phyloP scores from a whole-genome alignment of 192 early-diverging fungal genomes.

The Chytriomyces sp. region DNA sequence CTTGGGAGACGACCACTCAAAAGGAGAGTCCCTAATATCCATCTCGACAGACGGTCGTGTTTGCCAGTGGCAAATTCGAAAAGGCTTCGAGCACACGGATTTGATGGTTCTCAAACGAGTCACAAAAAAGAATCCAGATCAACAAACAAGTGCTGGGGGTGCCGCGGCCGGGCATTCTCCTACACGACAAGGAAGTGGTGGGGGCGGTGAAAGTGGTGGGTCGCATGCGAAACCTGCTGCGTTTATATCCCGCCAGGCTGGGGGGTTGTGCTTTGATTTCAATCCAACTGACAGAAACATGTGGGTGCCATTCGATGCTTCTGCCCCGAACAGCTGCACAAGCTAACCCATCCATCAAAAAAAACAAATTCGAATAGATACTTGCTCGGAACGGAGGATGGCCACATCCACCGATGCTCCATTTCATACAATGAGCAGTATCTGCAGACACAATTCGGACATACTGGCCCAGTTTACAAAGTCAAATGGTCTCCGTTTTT shows the following conservation, averaged over 20 bases:
- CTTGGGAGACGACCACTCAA: constrained; percentile 55
- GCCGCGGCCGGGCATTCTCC: neutral
- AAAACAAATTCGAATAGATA: constrained; percentile 43
- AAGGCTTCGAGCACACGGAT: constrained; percentile 63
- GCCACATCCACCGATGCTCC: constrained; percentile 63
- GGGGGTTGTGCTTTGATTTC: constrained; percentile 68
- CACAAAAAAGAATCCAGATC: constrained; percentile 45
- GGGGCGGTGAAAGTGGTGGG: constrained; percentile 32
- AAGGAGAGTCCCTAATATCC: constrained; percentile 57
- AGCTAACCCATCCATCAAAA: neutral
- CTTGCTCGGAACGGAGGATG: constrained; percentile 66
- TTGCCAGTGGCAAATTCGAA: constrained; percentile 60
- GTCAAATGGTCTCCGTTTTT: constrained; percentile 64
- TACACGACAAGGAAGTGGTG: constrained; percentile 6
- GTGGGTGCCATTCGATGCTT: constrained; percentile 31
- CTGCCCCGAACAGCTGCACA: neutral
- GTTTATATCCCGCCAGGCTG: constrained; percentile 63
- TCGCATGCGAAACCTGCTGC: constrained; percentile 38
- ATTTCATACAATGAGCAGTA: constrained; percentile 70
- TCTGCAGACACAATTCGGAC: constrained; percentile 56
- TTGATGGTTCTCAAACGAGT: constrained; percentile 65
- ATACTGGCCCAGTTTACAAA: constrained; percentile 62
- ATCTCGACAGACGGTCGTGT: constrained; percentile 66
- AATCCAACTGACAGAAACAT: constrained; percentile 61
- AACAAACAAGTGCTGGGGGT: constrained; percentile 30